Evolutionary conservation across 2,329 filamentous ascomycete species (phyloP), one percentile per base, ranked within the genome.

Genomic region (Fusarium illudens): DNA sequence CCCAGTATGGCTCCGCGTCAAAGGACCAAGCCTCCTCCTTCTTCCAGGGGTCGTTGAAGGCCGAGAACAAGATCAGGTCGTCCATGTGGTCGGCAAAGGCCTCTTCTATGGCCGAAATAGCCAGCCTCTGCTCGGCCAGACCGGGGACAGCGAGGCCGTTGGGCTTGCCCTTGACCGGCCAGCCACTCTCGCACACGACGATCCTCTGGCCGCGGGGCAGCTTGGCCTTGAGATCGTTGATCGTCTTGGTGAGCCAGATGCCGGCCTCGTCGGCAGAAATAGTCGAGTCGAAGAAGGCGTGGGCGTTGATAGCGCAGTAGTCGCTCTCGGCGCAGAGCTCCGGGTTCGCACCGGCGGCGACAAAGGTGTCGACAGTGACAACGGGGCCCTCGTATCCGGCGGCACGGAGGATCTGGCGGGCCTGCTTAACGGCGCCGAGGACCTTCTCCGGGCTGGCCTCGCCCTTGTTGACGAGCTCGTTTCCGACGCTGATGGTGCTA

Each of bases 11-110:
- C 81, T 97, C 93, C 3, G 91, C 87, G 61, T 87, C 85, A 77
- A 90, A 92, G 2, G 90, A 90, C 20, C 78, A 82, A 3, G 82
- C 76, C 55, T 81, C 84, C 69, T 91, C 86, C 37, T 81, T 76
- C 84, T 96, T 97, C 93, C 93, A 97, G 52, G 84, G 73, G 65
- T 93, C 91, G 78, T 97, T 91, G 81, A 90, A 95, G 4, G 92
- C 90, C 27, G 90, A 91, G 80, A 96, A 95, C 20, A 96, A 81
- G 68, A 94, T 86, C 42, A 95, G 73, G 57, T 88, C 79, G 4
- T 76, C 75, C 1, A 81, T 77, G 51, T 80, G 84, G 50, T 78
- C 75, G 13, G 80, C 73, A 75, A 93, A 93, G 3, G 83, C 81
- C 34, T 75, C 73, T 76, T 86, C 87, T 73, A 97, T 86, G 22